phyloP scores from a whole-genome alignment of 768 basidiomycete genomes.

The Boletellus sp. region DNA sequence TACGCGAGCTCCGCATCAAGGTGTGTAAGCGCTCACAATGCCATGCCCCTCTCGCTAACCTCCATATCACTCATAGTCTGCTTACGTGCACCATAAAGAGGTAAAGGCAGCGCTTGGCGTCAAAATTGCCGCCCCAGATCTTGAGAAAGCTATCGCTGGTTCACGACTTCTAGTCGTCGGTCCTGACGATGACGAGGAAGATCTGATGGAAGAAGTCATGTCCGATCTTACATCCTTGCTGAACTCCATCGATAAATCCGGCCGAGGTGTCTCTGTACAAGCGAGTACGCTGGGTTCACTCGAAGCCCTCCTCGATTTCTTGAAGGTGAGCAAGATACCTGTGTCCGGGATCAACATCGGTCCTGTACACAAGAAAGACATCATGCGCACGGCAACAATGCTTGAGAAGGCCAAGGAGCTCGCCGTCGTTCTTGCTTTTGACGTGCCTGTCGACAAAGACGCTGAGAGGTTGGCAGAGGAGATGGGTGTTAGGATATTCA shows the following conservation, averaged over 20 bases:
- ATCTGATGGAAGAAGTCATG: conserved; percentile 93
- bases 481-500: conserved; percentile 91
- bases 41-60: conserved; percentile 1
- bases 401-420: conserved; percentile 94
- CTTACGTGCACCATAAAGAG: conserved; percentile 95
- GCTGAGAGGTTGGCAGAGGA: conserved; percentile 90
- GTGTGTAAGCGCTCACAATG: conserved; percentile 36
- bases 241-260: conserved; percentile 90
- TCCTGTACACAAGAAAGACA: conserved; percentile 91
- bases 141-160: conserved; percentile 97
- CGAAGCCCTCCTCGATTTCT: conserved; percentile 94
- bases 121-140: conserved; percentile 90
- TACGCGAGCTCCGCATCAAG: conserved; percentile 95
- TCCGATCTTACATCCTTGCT: conserved; percentile 86
- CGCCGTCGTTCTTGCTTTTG: conserved; percentile 94
- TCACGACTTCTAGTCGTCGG: conserved; percentile 89
- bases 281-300: conserved; percentile 96
- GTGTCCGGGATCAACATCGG: conserved; percentile 98
- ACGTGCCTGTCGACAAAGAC: conserved; percentile 91
- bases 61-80: conserved; percentile 51
- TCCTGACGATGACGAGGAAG: conserved; percentile 96
- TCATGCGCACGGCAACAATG: conserved; percentile 92
- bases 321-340: conserved; percentile 92
- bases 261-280: conserved; percentile 96
- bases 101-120: conserved; percentile 97